phyloP scores from a whole-genome alignment of 2,329 filamentous ascomycete genomes.

The Colletotrichum shisoi region DNA sequence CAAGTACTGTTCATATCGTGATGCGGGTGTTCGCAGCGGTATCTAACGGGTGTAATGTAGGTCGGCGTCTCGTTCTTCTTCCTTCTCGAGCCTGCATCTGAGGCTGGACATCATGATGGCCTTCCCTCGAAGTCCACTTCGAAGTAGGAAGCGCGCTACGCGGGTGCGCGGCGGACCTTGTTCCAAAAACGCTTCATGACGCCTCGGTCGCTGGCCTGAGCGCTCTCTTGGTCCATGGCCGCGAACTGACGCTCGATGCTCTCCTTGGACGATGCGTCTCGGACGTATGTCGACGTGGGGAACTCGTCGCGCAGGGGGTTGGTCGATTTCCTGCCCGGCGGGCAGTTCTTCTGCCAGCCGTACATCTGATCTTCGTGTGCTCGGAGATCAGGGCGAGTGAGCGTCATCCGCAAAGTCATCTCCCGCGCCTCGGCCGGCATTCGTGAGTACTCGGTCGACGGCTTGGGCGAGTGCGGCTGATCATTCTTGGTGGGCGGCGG shows the following conservation, averaged over 20 bases:
- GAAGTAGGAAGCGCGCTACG: slow-evolving; percentile 13
- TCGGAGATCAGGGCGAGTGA: slow-evolving; percentile 87
- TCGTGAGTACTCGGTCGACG: slow-evolving; percentile 55
- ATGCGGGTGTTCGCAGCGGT: slow-evolving; percentile 23
- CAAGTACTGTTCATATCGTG: slow-evolving; percentile 28
- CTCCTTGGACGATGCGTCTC: slow-evolving; percentile 56
- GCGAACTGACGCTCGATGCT: slow-evolving; percentile 63
- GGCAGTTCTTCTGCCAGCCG: slow-evolving; percentile 65
- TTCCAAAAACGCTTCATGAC: slow-evolving; percentile 72
- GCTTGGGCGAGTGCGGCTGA: slow-evolving; percentile 44
- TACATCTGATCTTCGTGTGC: slow-evolving; percentile 76
- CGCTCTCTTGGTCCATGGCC: slow-evolving; percentile 61
- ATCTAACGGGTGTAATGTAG: slow-evolving; percentile 17
- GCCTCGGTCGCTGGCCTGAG: slow-evolving; percentile 58
- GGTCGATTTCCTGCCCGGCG: slow-evolving; percentile 41
- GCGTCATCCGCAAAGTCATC: slow-evolving; percentile 96
- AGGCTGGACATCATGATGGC: slow-evolving; percentile 8
- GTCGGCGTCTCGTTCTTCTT: neutral
- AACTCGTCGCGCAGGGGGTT: slow-evolving; percentile 47
- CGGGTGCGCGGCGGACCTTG: slow-evolving; percentile 57
- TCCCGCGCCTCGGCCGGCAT: slow-evolving; percentile 68
- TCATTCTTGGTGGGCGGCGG: slow-evolving; percentile 43
- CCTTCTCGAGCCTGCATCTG: neutral
- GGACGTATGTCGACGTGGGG: slow-evolving; percentile 45
- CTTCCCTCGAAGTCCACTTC: too few relatives aligned